A percentile compares a stretch with the other conserved stretches of the same genome.
phyloP scores from a whole-genome alignment of 192 early-diverging fungal genomes.

The Radiomyces spectabilis region DNA sequence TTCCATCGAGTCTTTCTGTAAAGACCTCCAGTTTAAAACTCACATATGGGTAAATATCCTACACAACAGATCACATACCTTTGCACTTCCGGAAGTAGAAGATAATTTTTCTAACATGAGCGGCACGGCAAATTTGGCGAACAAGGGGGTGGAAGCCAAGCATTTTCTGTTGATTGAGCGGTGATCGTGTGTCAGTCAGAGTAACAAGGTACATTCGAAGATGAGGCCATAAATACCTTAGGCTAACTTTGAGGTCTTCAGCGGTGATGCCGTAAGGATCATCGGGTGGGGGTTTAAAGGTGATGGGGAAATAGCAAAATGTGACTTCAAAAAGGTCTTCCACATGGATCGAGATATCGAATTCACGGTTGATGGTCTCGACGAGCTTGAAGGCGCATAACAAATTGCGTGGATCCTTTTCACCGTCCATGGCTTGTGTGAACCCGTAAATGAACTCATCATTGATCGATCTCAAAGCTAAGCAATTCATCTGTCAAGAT shows the following conservation, averaged over 20 bases:
- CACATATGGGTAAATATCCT: too few species aligned
- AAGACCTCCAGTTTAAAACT: too few species aligned
- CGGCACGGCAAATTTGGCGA: conserved; percentile 79
- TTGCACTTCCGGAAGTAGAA: conserved; percentile 79
- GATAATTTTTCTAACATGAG: conserved; percentile 86
- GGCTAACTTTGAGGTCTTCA: conserved; percentile 76
- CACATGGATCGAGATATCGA: conserved; percentile 72
- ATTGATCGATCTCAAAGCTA: conserved; percentile 58
- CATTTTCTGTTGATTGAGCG: conserved; percentile 39
- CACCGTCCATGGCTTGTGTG: conserved; percentile 86
- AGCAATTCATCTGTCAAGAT: too few species aligned
- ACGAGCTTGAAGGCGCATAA: conserved; percentile 79
- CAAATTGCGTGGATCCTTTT: conserved; percentile 98
- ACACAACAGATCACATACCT: too few species aligned
- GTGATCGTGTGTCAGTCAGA: neutral
- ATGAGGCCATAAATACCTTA: conserved; percentile 51
- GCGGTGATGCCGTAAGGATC: conserved; percentile 92
- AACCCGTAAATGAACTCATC: conserved; percentile 76
- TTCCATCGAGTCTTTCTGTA: conserved; percentile 90
- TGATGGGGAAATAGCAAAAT: conserved; percentile 99
- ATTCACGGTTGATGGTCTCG: conserved; percentile 57
- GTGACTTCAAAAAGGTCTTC: conserved; percentile 95
- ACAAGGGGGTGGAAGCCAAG: conserved; percentile 69
- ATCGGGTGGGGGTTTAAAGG: conserved; percentile 87
- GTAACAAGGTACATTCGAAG: too few species aligned